These are phyloP conservation scores for Aspergillus fumigatus DNA, from an alignment of 2,329 filamentous ascomycete genomes.

Conservation along the genomic window DNA sequence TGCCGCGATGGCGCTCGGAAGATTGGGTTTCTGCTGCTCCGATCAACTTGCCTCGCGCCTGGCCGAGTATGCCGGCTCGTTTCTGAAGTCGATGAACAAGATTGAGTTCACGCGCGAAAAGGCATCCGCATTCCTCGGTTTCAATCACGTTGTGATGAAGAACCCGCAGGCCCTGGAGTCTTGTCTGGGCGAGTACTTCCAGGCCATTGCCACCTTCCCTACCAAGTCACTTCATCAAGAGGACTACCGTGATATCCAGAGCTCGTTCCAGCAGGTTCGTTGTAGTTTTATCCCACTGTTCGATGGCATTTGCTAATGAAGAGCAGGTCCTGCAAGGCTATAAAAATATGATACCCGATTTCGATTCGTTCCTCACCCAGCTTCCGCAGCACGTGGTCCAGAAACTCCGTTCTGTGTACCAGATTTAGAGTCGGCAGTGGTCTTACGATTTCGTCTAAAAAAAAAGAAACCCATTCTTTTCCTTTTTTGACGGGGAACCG, in stretches of 20 bases:
- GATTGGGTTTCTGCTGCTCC: conserved; percentile 75
- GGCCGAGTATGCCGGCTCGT: conserved; percentile 72
- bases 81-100: conserved; percentile 75
- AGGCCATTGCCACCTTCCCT: conserved; percentile 69
- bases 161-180: conserved; percentile 93
- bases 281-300: neutral
- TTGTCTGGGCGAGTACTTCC: conserved; percentile 75
- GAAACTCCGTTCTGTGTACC: conserved; percentile 41
- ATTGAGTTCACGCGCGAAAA: conserved; percentile 91
- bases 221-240: conserved; percentile 59
- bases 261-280: conserved; percentile 72
- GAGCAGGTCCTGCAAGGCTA: conserved; percentile 43
- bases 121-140: conserved; percentile 85
- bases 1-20: conserved; percentile 84
- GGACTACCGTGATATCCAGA: conserved; percentile 56
- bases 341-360: conserved; percentile 45
- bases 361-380: conserved; percentile 43
- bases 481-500: conserved; percentile 13
- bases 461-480: conserved; percentile 9
- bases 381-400: conserved; percentile 36
- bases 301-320: neutral
- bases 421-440: conserved; percentile 30
- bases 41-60: conserved; percentile 75
- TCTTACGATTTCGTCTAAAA: conserved; percentile 14
- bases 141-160: conserved; percentile 74